Evolutionary conservation across 1,284 basidiomycete species (phyloP), one percentile per base, ranked within the genome.

Genomic region (Pisolithus thermaeus): DNA sequence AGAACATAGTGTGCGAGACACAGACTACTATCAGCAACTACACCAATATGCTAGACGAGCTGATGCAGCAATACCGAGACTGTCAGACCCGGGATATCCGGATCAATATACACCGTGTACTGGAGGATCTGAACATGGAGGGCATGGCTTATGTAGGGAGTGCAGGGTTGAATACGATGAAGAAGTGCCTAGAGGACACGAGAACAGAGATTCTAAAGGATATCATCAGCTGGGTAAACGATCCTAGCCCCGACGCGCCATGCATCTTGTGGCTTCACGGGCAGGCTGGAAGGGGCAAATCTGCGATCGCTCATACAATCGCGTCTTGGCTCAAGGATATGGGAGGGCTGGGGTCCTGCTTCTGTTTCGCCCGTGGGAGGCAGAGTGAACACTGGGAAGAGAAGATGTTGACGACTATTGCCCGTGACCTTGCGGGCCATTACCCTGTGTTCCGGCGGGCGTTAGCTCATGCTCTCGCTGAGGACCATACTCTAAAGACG

Each of bases 221-320:
- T 9, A 45, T 40, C 22, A 22, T 40, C 9, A 45, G 47, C 20
- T 52, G 50, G 50, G 44, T 35, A 3, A 41, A 42, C 2, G 42
- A 37, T 36, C 2, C 22, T 30, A 8, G 20, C 22, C 27, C 20
- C 18, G 20, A 25, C n/a, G 32, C 22, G 16, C 22, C 16, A 14
- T 45, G 44, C 4, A 28, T 56, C 6, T 48, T 56, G n/a, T 55
- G 53, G 55, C 42, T 59, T 7, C 28, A 44, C 46, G 58, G 56
- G 1, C 20, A 23, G n/a, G 46, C 49, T 7, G 52, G 53, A 1
- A 45, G 47, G 11, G 58, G 58, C 5, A 59, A 59, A 40, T 48
- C 39, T 12, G 43, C 58, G 1, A 52, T 59, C 22, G 52, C 58
- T 3, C 38, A 42, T 27, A 50, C 54, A 2, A 47, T 56, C 25